Evolutionary conservation across 2,329 filamentous ascomycete genomes (phyloP).

Genomic region (Fusarium virguliforme): DNA sequence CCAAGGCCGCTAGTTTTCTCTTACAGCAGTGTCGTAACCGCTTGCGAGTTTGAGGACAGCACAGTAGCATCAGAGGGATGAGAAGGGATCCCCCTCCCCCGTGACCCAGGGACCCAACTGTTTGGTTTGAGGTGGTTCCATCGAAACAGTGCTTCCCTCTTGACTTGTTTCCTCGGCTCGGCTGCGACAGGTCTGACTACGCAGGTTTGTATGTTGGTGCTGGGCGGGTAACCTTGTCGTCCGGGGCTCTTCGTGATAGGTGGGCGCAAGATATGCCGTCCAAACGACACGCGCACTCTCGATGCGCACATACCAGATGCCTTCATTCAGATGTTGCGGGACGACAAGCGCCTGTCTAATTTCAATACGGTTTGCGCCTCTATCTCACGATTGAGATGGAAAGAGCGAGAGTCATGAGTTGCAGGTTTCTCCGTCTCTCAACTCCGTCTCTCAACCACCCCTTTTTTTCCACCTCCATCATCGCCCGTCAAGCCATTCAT

Average conservation of each 20-base stretch:
- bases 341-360: slow-evolving; percentile 42
- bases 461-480: background rate
- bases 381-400: background rate
- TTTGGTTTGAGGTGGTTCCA: slow-evolving; percentile 54
- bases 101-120: slow-evolving; percentile 37
- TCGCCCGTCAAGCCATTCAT: background rate
- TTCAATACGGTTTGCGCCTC: slow-evolving; percentile 37
- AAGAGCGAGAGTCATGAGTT: slow-evolving; percentile 1
- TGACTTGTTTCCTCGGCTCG: slow-evolving; percentile 24
- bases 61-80: slow-evolving; percentile 3
- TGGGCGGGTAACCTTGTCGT: slow-evolving; percentile 34
- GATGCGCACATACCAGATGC: slow-evolving; percentile 40
- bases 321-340: slow-evolving; percentile 40
- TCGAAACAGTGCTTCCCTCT: slow-evolving; percentile 49
- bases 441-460: background rate
- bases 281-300: slow-evolving; percentile 31
- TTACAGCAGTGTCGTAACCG: background rate
- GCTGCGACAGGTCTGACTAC: slow-evolving; percentile 41
- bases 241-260: slow-evolving; percentile 47
- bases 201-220: slow-evolving; percentile 30
- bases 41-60: slow-evolving; percentile 1
- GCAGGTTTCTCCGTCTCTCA: background rate
- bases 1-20: slow-evolving; percentile 5
- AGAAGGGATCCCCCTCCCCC: background rate
- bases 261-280: slow-evolving; percentile 53